phyloP scores from a whole-genome alignment of 306 rosid species.

The Vicia faba region DNA sequence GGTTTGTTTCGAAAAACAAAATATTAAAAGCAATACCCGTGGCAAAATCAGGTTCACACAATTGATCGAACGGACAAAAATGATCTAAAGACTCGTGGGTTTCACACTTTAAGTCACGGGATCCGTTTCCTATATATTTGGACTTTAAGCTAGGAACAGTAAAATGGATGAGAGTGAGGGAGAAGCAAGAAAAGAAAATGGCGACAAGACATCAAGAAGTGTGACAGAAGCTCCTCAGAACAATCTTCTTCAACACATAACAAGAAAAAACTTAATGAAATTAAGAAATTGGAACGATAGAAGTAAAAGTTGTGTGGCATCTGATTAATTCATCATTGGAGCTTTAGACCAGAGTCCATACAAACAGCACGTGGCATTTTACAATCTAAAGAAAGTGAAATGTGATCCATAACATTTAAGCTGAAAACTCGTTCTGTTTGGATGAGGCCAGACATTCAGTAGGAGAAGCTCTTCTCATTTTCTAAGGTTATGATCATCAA shows the following conservation, averaged over 20 bases:
- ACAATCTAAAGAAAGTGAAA: conserved; percentile 1
- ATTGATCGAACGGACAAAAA: no score
- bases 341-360: conserved; percentile 36
- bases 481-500: background rate
- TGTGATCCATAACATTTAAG: background rate
- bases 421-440: no score
- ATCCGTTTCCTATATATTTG: no score
- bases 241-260: conserved; percentile 40
- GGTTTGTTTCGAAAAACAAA: no score
- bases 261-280: conserved; percentile 10
- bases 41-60: no score
- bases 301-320: conserved; percentile 28
- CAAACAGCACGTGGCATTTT: conserved; percentile 5
- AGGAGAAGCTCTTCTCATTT: conserved; percentile 4
- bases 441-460: no score
- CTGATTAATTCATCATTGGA: conserved; percentile 46
- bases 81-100: no score
- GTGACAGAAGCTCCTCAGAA: conserved; percentile 51
- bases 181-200: conserved; percentile 1
- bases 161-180: background rate
- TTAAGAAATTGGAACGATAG: conserved; percentile 51
- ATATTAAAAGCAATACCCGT: no score
- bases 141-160: no score
- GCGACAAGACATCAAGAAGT: background rate
- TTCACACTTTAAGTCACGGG: no score